phyloP scores from a whole-genome alignment of 2,329 filamentous ascomycete species.

The Pyrenophora graminea region DNA sequence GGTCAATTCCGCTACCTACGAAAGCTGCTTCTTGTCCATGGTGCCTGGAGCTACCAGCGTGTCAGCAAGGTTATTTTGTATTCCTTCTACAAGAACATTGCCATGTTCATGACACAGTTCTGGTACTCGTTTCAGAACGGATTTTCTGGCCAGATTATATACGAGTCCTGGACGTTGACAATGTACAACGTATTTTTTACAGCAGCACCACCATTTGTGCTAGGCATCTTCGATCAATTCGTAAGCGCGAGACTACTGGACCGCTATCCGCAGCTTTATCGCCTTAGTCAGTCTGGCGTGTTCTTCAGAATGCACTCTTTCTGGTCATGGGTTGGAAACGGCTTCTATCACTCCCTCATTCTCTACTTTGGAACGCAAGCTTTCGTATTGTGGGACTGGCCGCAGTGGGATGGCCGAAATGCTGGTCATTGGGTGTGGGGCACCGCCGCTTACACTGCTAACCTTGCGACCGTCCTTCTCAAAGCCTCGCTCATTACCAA shows the following conservation, averaged over 20 bases:
- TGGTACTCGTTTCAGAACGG: conserved; percentile 98
- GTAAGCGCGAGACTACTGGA: conserved; percentile 92
- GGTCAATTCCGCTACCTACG: conserved; percentile 93
- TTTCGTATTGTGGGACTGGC: conserved; percentile 81
- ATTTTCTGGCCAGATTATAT: conserved; percentile 97
- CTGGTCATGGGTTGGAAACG: conserved; percentile 88
- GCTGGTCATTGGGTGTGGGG: conserved; percentile 99
- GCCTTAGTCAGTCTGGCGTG: conserved; percentile 85
- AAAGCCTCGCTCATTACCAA: conserved; percentile 95
- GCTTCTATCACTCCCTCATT: conserved; percentile 91
- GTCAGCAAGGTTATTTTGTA: conserved; percentile 97
- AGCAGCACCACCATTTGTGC: conserved; percentile 85
- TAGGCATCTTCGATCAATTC: conserved; percentile 97
- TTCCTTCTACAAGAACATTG: conserved; percentile 99
- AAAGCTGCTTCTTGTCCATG: conserved; percentile 92
- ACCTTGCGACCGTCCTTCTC: conserved; percentile 88
- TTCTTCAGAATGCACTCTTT: conserved; percentile 96
- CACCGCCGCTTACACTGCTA: conserved; percentile 88
- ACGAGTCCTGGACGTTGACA: conserved; percentile 98
- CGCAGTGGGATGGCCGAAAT: conserved; percentile 75
- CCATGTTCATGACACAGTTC: conserved; percentile 98
- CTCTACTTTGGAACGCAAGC: conserved; percentile 84
- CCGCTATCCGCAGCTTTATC: conserved; percentile 94
- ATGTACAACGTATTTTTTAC: conserved; percentile 99
- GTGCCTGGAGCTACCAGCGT: conserved; percentile 96